phyloP scores from a whole-genome alignment of 2,329 filamentous ascomycete genomes.

The Acarospora socialis region DNA sequence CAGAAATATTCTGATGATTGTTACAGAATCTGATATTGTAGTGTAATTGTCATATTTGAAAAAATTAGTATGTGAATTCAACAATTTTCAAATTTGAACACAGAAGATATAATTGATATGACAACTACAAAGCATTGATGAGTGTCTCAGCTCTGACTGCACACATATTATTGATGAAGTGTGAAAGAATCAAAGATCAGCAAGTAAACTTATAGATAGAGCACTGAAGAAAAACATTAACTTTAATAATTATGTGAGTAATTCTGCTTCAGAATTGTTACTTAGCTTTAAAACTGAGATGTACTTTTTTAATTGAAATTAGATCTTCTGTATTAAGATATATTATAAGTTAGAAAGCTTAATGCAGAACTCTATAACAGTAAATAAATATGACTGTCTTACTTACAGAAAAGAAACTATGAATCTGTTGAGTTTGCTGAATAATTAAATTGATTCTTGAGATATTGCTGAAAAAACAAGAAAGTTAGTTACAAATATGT shows the following conservation, averaged over 20 bases:
- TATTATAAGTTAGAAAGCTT: constrained; percentile 3
- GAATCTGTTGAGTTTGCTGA: constrained; percentile 1
- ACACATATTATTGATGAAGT: constrained; percentile 1
- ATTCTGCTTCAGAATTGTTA: no score
- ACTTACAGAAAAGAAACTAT: constrained; percentile 2
- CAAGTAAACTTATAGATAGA: constrained; percentile 4
- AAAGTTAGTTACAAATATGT: constrained; percentile 3
- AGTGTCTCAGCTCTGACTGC: background rate
- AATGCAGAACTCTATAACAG: background rate
- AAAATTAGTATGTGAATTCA: constrained; percentile 2
- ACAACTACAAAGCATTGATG: constrained; percentile 2
- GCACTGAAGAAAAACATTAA: constrained; percentile 3
- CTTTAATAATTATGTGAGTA: constrained; percentile 4
- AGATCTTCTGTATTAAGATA: constrained; percentile 1
- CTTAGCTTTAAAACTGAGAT: background rate
- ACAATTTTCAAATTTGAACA: constrained; percentile 2
- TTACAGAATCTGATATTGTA: constrained; percentile 1
- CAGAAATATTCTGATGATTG: constrained; percentile 5
- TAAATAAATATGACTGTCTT: constrained; percentile 1
- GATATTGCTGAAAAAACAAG: background rate
- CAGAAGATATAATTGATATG: constrained; percentile 3
- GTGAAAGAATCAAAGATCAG: background rate
- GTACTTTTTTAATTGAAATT: no score
- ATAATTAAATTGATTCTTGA: constrained; percentile 2
- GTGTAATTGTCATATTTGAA: constrained; percentile 2